Evolutionary conservation across 2,329 filamentous ascomycete genomes (phyloP), one percentile per base, ranked within the genome.

Genomic region (Fusarium aywerte): DNA sequence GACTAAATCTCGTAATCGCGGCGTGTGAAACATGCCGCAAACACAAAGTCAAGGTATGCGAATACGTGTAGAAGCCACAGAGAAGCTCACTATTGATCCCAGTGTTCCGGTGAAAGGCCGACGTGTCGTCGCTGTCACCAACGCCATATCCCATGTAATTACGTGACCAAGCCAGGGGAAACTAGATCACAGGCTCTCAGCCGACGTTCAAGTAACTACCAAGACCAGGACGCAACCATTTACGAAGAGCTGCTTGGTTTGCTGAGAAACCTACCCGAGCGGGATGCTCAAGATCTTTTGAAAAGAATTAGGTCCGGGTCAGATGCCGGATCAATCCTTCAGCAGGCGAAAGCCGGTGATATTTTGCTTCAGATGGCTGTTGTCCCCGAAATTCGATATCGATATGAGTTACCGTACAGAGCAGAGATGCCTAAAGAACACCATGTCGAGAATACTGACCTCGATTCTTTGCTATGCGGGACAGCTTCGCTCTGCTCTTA

Each of bases 401-500:
- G 78, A 38, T 82, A 80, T 39, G 76, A 78, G 42, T 80, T 82
- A 33, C 80, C 79, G 0, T 80, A 80, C 42, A 38, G 48, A 5
- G 16, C 62, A 1, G 48, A 69, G 7, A 74, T 76, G 69, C 74
- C 71, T 0, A 47, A 33, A 5, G 42, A 43, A 4, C 49, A 50
- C 16, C 25, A 57, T 18, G 16, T 38, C 2, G 32, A 73, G 23
- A 78, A 73, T 18, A 70, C 71, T 0, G 77, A 78, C 29, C 44
- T 76, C 0, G 27, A 63, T 0, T 74, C 75, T 5, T 12, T 73
- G 5, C 12, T 78, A 3, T 76, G 74, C 25, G 73, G 78, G 40
- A 43, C 55, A 6, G 39, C 69, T 1, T 69, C 65, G 1, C 23
- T 69, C 1, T 61, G 69, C 31, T 36, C 64, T 7, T 11, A 23